Conservation (phyloP, 306 rosid genomes). For the Corylus avellana region DNA sequence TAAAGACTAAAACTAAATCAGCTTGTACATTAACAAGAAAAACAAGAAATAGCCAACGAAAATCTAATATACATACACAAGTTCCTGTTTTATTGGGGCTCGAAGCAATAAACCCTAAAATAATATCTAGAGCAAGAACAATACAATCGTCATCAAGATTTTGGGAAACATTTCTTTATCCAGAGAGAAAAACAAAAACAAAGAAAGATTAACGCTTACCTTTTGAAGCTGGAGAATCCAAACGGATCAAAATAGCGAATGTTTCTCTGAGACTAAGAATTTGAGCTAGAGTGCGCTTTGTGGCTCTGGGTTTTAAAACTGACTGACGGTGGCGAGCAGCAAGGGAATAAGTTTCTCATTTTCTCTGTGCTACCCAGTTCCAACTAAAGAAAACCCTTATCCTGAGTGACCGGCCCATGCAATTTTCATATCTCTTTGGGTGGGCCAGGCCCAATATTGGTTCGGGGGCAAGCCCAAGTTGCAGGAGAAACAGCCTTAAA, state of each 20-base stretch:
- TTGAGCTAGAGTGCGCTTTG: neutral
- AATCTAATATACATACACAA: too few species aligned
- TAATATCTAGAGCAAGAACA: neutral
- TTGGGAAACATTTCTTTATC: neutral
- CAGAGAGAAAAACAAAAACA: neutral
- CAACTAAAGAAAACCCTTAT: too few species aligned
- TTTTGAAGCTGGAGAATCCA: neutral
- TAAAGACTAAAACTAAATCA: neutral
- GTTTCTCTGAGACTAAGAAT: neutral
- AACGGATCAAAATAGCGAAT: neutral
- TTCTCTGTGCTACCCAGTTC: neutral
- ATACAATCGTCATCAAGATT: neutral
- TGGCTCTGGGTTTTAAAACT: neutral
- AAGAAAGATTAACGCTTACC: neutral
- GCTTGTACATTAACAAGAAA: too few species aligned
- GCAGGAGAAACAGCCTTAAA: too few species aligned
- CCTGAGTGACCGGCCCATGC: neutral
- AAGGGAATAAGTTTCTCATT: too few species aligned
- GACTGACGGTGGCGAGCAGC: neutral
- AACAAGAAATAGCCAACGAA: too few species aligned
- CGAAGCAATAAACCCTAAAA: neutral
- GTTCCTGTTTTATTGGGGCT: neutral
- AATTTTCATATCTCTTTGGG: neutral
- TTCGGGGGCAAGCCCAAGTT: neutral
- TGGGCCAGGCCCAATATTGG: neutral